Evolutionary conservation across 2,329 filamentous ascomycete species (phyloP), one percentile per base, ranked within the genome.

Genomic region (Leptodontidium sp.): DNA sequence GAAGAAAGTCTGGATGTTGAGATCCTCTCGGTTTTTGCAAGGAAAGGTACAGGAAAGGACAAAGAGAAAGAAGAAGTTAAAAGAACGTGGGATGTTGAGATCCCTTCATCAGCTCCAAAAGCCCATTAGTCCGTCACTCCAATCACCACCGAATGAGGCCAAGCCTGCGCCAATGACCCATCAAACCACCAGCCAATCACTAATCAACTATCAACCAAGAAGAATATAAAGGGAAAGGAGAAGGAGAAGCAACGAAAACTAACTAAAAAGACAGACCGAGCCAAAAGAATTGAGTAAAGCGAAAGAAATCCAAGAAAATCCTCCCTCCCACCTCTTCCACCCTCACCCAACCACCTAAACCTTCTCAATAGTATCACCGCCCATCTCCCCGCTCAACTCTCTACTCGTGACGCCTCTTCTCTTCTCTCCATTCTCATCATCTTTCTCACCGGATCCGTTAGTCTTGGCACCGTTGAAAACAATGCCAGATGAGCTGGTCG

Each of bases 381-480:
- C 86, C 86, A 89, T 87, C 82, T 89, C 87, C 62, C 87, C 87
- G 74, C 84, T 83, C 78, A 89, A 74, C 73, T 88, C 86, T 65
- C 87, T 78, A 75, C 84, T 86, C 45, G 85, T 85, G 59, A 83
- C 79, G 12, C 70, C 71, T 24, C 62, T 49, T 24, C 53, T 57
- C 24, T 59, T 15, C 26, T 49, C 45, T 7, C 49, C 43, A 61
- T 64, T 29, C 32, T 24, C 12, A 1, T 15, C 45, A 38, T 24
- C n/a, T 24, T 50, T n/a, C 15, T 50, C 24, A 9, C 7, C 50
- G 9, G 12, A 9, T 26, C 47, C 49, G 40, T 43, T 45, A 1
- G 49, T 24, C 47, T 21, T 50, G 9, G 47, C 9, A 24, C n/a
- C 32, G 5, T 29, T 61, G 11, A 61, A 14, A 8, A 29, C 21